Evolutionary conservation across 192 early-diverging fungal genomes (phyloP).

Genomic region (Coemansia erecta): DNA sequence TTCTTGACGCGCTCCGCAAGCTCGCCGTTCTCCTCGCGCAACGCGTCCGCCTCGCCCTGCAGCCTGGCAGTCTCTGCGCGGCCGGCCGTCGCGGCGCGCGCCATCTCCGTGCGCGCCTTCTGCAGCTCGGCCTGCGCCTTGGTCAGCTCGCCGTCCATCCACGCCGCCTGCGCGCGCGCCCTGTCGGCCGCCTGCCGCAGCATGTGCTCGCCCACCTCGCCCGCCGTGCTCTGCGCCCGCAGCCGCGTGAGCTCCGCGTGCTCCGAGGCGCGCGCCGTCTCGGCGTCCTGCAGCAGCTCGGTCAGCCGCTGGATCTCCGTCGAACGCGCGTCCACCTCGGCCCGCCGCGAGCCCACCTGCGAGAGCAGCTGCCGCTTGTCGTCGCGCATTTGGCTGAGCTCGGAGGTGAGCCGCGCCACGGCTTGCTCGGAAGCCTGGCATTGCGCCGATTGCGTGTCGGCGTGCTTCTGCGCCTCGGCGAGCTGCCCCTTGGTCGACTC

Average conservation of each 20-base stretch:
- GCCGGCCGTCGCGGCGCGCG: slow-evolving; percentile 15
- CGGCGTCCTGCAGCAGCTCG: slow-evolving; percentile 30
- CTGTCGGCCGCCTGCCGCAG: slow-evolving; percentile 62
- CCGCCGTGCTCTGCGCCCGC: slow-evolving; percentile 30
- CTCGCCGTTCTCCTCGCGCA: slow-evolving; percentile 51
- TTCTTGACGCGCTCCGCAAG: slow-evolving; percentile 42
- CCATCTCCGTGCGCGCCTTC: slow-evolving; percentile 35
- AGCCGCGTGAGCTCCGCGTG: slow-evolving; percentile 37
- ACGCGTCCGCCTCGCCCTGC: slow-evolving; percentile 55
- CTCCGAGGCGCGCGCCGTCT: slow-evolving; percentile 20
- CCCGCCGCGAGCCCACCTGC: slow-evolving; percentile 41
- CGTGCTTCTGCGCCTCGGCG: background rate
- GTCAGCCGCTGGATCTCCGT: slow-evolving; percentile 18
- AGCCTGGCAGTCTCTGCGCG: slow-evolving; percentile 55
- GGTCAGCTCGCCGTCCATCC: slow-evolving; percentile 67
- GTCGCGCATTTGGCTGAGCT: slow-evolving; percentile 22
- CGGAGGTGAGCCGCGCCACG: slow-evolving; percentile 14
- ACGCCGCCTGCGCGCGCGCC: slow-evolving; percentile 58
- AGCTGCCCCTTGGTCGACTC: slow-evolving; percentile 15
- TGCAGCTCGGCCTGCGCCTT: slow-evolving; percentile 46
- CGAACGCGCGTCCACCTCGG: slow-evolving; percentile 31
- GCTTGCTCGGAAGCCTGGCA: slow-evolving; percentile 1
- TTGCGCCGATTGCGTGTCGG: slow-evolving; percentile 13
- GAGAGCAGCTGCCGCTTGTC: slow-evolving; percentile 37
- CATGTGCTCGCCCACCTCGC: slow-evolving; percentile 47